These are phyloP conservation scores for Niebla homalea DNA, from an alignment of 495 filamentous ascomycete genomes.

Conservation along the genomic window DNA sequence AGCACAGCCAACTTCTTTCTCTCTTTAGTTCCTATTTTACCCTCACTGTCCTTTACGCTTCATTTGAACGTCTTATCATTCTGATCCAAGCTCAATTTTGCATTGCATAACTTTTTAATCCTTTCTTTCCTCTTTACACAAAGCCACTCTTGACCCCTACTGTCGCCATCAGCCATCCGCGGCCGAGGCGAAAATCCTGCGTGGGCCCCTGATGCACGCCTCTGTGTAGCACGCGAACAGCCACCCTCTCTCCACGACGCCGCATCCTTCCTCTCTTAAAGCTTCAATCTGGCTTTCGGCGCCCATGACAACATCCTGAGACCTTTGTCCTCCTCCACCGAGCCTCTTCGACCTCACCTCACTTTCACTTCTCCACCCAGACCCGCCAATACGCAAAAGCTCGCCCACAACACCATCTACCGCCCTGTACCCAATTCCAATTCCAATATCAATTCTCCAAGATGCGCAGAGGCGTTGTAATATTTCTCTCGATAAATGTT, in stretches of 20 bases:
- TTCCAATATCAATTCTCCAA: conserved; percentile 18
- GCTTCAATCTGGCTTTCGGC: neutral
- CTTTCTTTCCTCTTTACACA: neutral
- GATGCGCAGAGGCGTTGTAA: conserved; percentile 50
- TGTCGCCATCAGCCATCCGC: neutral
- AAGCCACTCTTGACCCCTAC: neutral
- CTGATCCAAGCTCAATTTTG: neutral
- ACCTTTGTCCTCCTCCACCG: neutral
- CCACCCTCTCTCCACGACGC: neutral
- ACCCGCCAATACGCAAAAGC: neutral
- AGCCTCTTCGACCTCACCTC: neutral
- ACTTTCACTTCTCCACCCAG: neutral
- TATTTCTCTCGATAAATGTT: conserved; percentile 50
- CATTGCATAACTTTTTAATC: neutral
- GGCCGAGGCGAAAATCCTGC: neutral
- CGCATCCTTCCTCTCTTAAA: neutral
- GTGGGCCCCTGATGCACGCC: conserved; percentile 4
- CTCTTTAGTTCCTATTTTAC: neutral
- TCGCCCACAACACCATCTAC: neutral
- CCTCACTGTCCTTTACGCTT: neutral
- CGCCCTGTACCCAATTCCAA: too few relatives aligned
- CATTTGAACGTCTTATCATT: neutral
- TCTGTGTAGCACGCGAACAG: neutral
- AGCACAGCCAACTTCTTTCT: neutral
- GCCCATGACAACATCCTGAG: neutral